Percentiles rank a stretch among this genome's conserved stretches.
Evolutionary conservation across 116 monocot genomes (phyloP).

Genomic region (Cymodocea nodosa): DNA sequence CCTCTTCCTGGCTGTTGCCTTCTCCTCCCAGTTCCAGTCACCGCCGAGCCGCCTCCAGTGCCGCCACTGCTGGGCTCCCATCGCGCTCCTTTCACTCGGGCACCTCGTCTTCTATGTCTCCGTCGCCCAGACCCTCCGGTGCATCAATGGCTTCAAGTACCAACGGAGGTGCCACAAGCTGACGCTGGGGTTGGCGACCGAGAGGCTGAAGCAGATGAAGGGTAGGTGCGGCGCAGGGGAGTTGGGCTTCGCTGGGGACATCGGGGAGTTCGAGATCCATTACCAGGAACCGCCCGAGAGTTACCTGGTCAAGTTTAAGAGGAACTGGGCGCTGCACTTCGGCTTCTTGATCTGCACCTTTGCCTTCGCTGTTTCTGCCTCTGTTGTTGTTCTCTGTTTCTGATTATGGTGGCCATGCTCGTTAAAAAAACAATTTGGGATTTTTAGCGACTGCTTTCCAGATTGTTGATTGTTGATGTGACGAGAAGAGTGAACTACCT

Average conservation of each 20-base stretch:
- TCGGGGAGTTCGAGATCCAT: conserved; percentile 30
- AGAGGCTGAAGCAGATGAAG: conserved; percentile 50
- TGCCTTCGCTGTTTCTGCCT: conserved; percentile 53
- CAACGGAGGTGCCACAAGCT: conserved; percentile 96
- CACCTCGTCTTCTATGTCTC: conserved; percentile 79
- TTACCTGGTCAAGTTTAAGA: conserved; percentile 25
- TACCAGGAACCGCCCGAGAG: conserved; percentile 59
- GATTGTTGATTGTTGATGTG: background rate
- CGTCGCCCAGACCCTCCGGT: conserved; percentile 83
- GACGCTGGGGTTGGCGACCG: conserved; percentile 71
- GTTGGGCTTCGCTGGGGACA: background rate
- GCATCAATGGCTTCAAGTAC: conserved; percentile 92
- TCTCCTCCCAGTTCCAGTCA: conserved; percentile 20
- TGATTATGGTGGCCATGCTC: background rate
- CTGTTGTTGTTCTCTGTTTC: conserved; percentile 11
- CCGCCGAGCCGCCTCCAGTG: conserved; percentile 62
- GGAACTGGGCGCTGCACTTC: conserved; percentile 46
- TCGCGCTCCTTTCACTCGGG: conserved; percentile 61
- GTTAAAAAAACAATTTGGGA: background rate
- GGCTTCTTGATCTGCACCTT: conserved; percentile 64
- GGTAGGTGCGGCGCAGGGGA: conserved; percentile 5
- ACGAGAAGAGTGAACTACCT: no score
- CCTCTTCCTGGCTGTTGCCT: conserved; percentile 55
- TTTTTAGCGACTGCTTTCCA: background rate
- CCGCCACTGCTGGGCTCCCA: conserved; percentile 80